phyloP scores from a whole-genome alignment of 257 asterid species.

The Penstemon eatonii region DNA sequence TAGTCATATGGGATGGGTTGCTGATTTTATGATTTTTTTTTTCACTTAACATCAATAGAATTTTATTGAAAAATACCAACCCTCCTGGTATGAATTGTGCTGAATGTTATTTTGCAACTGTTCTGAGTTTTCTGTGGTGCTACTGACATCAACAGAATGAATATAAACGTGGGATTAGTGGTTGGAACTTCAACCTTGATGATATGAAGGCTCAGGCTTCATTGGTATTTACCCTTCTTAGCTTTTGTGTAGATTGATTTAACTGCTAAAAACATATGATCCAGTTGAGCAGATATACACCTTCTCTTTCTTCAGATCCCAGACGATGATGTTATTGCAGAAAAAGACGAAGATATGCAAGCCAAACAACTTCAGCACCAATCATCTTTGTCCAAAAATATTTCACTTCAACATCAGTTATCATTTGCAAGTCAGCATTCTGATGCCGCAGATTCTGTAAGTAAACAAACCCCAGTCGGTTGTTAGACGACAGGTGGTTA shows the following conservation, averaged over 20 bases:
- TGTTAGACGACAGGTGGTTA: not conserved
- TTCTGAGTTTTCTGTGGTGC: slow-evolving; percentile 12
- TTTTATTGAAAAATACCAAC: not conserved
- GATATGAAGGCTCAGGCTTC: slow-evolving; percentile 72
- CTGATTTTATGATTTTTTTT: not conserved
- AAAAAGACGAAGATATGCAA: slow-evolving; percentile 42
- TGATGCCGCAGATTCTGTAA: slow-evolving; percentile 49
- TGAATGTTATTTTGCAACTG: not conserved
- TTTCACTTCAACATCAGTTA: slow-evolving; percentile 46
- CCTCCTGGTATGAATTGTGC: not conserved
- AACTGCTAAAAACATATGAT: not conserved
- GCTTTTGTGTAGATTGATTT: not conserved
- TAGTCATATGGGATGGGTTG: not conserved
- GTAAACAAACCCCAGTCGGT: slow-evolving; percentile 12
- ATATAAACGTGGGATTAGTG: slow-evolving; percentile 67
- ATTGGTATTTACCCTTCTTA: slow-evolving; percentile 40
- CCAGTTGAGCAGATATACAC: not conserved
- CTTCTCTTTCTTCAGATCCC: slow-evolving; percentile 41
- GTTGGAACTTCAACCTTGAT: slow-evolving; percentile 71
- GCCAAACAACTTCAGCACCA: slow-evolving; percentile 41
- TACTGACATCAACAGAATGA: slow-evolving; percentile 50
- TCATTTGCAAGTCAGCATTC: slow-evolving; percentile 48
- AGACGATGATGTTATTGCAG: slow-evolving; percentile 50
- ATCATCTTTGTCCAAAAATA: slow-evolving; percentile 28
- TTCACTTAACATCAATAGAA: not conserved